Conservation (phyloP, 2,329 filamentous ascomycete genomes). For the Aspergillus udagawae region DNA sequence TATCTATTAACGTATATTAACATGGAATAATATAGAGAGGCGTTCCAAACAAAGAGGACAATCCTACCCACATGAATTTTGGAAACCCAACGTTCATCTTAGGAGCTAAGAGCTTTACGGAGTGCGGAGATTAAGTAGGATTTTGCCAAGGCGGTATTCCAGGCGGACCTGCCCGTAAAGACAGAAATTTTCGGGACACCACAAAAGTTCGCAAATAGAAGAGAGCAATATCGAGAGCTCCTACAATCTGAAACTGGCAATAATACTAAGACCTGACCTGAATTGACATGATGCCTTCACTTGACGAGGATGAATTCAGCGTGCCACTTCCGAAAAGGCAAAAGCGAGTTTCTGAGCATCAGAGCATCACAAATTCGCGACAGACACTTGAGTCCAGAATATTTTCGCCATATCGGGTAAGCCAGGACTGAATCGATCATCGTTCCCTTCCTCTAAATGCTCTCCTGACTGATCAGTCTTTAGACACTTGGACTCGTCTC, state of each 20-base stretch:
- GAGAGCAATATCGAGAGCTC: constrained; percentile 1
- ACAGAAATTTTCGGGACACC: constrained; percentile 1
- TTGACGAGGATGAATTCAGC: constrained; percentile 51
- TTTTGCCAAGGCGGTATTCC: constrained; percentile 1
- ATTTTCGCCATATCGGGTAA: constrained; percentile 88
- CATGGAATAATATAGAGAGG: not conserved
- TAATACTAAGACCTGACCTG: not conserved
- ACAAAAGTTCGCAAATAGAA: not conserved
- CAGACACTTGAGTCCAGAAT: constrained; percentile 64
- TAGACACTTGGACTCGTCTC: constrained; percentile 93
- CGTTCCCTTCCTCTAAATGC: not conserved
- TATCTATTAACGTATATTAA: not conserved
- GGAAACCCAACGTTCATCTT: not conserved
- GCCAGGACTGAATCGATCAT: not conserved
- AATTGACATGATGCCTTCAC: constrained; percentile 42
- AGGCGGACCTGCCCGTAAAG: not conserved
- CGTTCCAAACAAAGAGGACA: not conserved
- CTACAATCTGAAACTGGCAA: not conserved
- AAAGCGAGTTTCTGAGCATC: constrained; percentile 49
- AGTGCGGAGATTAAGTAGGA: not conserved
- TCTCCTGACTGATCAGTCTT: constrained; percentile 5
- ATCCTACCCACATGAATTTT: not conserved
- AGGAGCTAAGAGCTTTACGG: too few relatives aligned
- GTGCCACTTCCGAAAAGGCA: constrained; percentile 71
- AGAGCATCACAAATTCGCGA: constrained; percentile 38